Conservation (phyloP, 2,329 filamentous ascomycete genomes). For the Clonostachys rhizophaga region DNA sequence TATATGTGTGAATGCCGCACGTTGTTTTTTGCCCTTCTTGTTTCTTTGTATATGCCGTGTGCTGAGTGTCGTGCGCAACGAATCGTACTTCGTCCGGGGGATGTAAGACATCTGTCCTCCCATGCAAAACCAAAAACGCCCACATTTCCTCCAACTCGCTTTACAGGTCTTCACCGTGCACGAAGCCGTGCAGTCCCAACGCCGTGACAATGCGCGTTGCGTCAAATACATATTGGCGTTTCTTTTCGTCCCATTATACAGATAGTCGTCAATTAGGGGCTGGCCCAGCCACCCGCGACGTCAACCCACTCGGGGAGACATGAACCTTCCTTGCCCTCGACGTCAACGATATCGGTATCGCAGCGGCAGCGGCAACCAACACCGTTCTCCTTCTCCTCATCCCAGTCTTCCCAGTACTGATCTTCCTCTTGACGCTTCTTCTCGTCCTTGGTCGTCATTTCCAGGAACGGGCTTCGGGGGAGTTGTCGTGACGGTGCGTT, state of each 20-base stretch:
- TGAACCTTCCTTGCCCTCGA: conserved; percentile 95
- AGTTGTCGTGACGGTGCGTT: conserved; percentile 90
- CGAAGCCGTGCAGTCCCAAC: too few relatives aligned
- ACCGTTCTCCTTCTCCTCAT: conserved; percentile 87
- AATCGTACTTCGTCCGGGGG: too few relatives aligned
- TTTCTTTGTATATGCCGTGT: too few relatives aligned
- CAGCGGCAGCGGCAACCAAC: conserved; percentile 95
- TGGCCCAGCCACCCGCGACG: conserved; percentile 88
- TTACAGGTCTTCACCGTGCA: too few relatives aligned
- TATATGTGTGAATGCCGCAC: too few relatives aligned
- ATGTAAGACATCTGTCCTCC: too few relatives aligned
- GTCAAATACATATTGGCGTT: not conserved
- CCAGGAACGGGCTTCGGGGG: conserved; percentile 72
- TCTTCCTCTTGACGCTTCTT: conserved; percentile 88
- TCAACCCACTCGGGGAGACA: conserved; percentile 97
- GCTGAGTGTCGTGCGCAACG: too few relatives aligned
- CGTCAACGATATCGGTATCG: conserved; percentile 95
- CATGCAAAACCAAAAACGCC: too few relatives aligned
- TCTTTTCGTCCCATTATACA: not conserved
- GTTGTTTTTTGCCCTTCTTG: too few relatives aligned
- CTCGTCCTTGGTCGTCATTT: conserved; percentile 75
- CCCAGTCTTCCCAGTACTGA: conserved; percentile 89
- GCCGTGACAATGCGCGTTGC: too few relatives aligned
- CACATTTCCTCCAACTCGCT: too few relatives aligned
- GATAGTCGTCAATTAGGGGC: conserved; percentile 23